Evolutionary conservation across 257 asterid species (phyloP).

Genomic region (Rubia yunnanensis): DNA sequence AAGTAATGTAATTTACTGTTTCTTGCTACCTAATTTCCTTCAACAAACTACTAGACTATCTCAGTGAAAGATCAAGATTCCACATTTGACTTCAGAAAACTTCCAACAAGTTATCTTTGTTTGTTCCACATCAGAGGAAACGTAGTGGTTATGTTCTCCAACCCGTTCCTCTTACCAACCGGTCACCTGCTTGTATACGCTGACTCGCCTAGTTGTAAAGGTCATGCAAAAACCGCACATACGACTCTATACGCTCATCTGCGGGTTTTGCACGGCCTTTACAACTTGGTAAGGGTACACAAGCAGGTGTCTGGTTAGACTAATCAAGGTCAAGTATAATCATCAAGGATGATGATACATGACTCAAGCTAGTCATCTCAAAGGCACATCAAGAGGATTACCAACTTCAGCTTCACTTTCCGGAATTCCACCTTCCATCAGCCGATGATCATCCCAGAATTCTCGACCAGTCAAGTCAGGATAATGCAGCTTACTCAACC

Average conservation of each 20-base stretch:
- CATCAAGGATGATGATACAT: too few species aligned
- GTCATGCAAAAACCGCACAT: neutral
- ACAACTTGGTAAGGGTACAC: neutral
- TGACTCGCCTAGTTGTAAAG: neutral
- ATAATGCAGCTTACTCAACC: too few species aligned
- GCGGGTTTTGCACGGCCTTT: neutral
- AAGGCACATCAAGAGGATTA: too few species aligned
- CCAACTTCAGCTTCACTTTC: too few species aligned
- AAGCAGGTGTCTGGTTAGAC: neutral
- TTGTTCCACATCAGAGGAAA: neutral
- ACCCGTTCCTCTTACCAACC: neutral
- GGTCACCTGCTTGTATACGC: neutral
- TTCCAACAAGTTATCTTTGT: neutral
- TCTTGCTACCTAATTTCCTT: neutral
- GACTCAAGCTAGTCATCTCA: too few species aligned
- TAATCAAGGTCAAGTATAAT: too few species aligned
- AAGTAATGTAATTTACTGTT: neutral
- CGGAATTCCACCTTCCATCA: too few species aligned
- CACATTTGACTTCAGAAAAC: slow-evolving; percentile 3
- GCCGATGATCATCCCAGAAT: too few species aligned
- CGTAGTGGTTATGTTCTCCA: neutral
- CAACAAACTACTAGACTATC: neutral
- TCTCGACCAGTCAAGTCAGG: too few species aligned
- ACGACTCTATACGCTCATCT: neutral
- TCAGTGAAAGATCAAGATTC: neutral